phyloP scores from a whole-genome alignment of 2,329 filamentous ascomycete species.

The Curvularia sp. region DNA sequence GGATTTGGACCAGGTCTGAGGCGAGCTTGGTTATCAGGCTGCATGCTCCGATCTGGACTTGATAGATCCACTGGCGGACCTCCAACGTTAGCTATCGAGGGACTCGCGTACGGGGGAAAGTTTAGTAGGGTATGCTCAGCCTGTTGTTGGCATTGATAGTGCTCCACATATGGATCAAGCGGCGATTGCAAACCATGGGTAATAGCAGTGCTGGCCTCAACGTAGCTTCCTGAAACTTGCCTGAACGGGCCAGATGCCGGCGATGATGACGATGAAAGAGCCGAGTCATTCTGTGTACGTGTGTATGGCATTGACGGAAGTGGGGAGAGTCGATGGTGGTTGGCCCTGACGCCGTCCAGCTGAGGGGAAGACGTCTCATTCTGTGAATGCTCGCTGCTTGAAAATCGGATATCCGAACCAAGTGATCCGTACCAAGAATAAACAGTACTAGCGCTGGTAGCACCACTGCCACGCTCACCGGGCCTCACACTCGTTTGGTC shows the following conservation, averaged over 20 bases:
- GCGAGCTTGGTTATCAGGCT: too few relatives aligned
- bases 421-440: slow-evolving; percentile 45
- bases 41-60: background rate
- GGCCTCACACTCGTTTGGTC: slow-evolving; percentile 1
- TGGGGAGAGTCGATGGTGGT: slow-evolving; percentile 19
- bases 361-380: slow-evolving; percentile 10
- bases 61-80: background rate
- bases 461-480: slow-evolving; percentile 33
- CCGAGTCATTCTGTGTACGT: slow-evolving; percentile 15
- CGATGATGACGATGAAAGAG: slow-evolving; percentile 4
- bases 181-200: slow-evolving; percentile 36
- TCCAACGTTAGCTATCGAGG: background rate
- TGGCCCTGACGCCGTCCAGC: background rate
- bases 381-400: slow-evolving; percentile 34
- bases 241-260: slow-evolving; percentile 6
- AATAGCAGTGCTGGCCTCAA: slow-evolving; percentile 33
- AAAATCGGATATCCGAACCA: slow-evolving; percentile 31
- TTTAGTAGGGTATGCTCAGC: slow-evolving; percentile 12
- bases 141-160: slow-evolving; percentile 14
- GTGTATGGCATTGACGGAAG: slow-evolving; percentile 36
- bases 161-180: slow-evolving; percentile 34
- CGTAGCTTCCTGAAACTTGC: background rate
- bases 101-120: background rate
- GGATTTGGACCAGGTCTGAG: background rate
- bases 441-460: slow-evolving; percentile 38